These are phyloP conservation scores for Kodamaea restingae DNA, from an alignment of 805 yeast species.

Conservation along the genomic window DNA sequence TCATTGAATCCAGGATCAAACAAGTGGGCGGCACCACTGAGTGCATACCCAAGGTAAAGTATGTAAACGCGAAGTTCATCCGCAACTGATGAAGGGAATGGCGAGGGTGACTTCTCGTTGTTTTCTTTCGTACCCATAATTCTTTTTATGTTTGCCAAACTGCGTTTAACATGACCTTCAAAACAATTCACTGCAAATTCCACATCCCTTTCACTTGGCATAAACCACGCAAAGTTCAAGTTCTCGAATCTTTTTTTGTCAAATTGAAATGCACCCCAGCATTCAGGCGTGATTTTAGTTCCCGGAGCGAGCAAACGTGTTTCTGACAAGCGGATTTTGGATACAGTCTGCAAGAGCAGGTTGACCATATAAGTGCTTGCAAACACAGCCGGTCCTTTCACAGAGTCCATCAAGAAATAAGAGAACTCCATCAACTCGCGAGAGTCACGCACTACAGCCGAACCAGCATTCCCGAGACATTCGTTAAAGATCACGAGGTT, in stretches of 20 bases:
- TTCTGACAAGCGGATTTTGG: slow-evolving; percentile 58
- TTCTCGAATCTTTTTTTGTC: slow-evolving; percentile 50
- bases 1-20: slow-evolving; percentile 69
- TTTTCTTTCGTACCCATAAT: slow-evolving; percentile 7
- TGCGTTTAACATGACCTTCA: slow-evolving; percentile 41
- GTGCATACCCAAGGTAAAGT: slow-evolving; percentile 51
- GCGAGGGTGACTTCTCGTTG: not conserved
- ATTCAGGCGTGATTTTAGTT: slow-evolving; percentile 37
- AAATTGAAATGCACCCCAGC: slow-evolving; percentile 78
- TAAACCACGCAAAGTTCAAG: slow-evolving; percentile 68
- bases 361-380: slow-evolving; percentile 61
- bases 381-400: slow-evolving; percentile 64
- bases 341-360: slow-evolving; percentile 58
- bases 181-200: slow-evolving; percentile 59
- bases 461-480: slow-evolving; percentile 64
- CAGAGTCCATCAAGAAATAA: slow-evolving; percentile 38
- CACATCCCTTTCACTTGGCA: slow-evolving; percentile 56
- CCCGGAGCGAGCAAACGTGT: slow-evolving; percentile 49
- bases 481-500: slow-evolving; percentile 67
- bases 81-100: slow-evolving; percentile 27
- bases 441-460: slow-evolving; percentile 39
- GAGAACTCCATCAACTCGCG: slow-evolving; percentile 47
- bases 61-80: slow-evolving; percentile 57
- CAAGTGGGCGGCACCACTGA: slow-evolving; percentile 68
- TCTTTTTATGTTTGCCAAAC: slow-evolving; percentile 31